Evolutionary conservation across 78 protist species (phyloP).

Genomic region (Diacronema lutheri): DNA sequence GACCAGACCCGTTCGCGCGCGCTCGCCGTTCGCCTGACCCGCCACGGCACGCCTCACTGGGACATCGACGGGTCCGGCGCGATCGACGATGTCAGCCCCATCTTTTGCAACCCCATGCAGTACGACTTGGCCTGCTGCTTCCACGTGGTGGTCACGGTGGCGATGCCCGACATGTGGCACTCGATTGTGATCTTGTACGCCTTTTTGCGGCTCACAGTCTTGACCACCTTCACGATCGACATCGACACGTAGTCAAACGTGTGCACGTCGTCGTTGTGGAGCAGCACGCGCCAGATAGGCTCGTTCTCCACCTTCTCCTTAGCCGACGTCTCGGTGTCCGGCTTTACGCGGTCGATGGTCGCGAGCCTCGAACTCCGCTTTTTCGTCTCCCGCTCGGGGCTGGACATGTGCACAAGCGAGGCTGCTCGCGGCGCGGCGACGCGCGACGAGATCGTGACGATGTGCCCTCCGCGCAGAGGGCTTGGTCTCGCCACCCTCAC

Average conservation of each 20-base stretch:
- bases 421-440: no score
- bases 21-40: no score
- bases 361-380: background rate
- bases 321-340: background rate
- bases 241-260: conserved; percentile 22
- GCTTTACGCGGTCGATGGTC: background rate
- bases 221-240: conserved; percentile 23
- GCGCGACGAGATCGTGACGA: no score
- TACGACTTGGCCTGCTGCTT: conserved; percentile 37
- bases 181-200: conserved; percentile 27
- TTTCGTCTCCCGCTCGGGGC: no score
- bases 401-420: no score
- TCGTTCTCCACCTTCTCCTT: conserved; percentile 30
- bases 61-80: conserved; percentile 15
- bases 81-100: conserved; percentile 27
- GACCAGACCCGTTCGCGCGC: no score
- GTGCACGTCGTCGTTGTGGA: conserved; percentile 40
- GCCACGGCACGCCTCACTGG: no score
- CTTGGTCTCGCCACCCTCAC: no score
- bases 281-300: conserved; percentile 34
- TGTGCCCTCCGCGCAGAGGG: no score
- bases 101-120: conserved; percentile 32
- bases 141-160: conserved; percentile 32
- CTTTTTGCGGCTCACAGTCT: conserved; percentile 33
- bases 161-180: background rate